Evolutionary conservation across 2,329 filamentous ascomycete genomes (phyloP).

Genomic region (Colletotrichum zoysiae): DNA sequence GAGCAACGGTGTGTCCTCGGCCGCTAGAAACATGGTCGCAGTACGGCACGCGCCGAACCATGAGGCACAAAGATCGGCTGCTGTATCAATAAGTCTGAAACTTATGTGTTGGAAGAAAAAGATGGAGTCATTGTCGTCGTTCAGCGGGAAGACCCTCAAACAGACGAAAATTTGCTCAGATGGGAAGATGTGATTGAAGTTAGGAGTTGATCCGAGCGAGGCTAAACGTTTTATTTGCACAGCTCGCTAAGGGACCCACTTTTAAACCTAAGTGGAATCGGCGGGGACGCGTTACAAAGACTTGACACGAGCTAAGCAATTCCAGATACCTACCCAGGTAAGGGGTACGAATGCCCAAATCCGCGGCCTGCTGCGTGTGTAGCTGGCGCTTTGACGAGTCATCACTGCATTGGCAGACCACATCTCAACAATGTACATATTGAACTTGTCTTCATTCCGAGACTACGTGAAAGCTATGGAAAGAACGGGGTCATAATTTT

Average conservation of each 20-base stretch:
- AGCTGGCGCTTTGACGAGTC: background rate
- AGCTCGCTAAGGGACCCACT: constrained; percentile 37
- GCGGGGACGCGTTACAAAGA: background rate
- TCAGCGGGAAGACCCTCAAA: constrained; percentile 31
- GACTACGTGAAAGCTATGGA: constrained; percentile 42
- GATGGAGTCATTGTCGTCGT: constrained; percentile 37
- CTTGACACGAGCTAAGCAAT: background rate
- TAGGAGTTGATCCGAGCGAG: constrained; percentile 11
- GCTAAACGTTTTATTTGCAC: constrained; percentile 38
- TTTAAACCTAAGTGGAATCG: constrained; percentile 38
- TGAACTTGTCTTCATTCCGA: constrained; percentile 42
- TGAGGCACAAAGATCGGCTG: background rate
- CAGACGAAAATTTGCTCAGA: constrained; percentile 21
- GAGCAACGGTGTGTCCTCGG: constrained; percentile 72
- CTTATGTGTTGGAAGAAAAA: constrained; percentile 14
- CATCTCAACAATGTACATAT: constrained; percentile 6
- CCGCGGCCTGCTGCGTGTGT: too few species aligned
- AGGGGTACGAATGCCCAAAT: background rate
- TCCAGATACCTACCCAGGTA: background rate
- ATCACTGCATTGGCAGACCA: background rate
- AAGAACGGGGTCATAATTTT: constrained; percentile 45
- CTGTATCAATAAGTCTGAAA: constrained; percentile 38
- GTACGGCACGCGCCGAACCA: constrained; percentile 11
- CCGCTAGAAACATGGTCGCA: constrained; percentile 69
- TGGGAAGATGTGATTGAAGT: constrained; percentile 3